Base-by-base conservation (phyloP, 2,329 filamentous ascomycete species). In the Xenosphaeropsis pyriputrescens region DNA sequence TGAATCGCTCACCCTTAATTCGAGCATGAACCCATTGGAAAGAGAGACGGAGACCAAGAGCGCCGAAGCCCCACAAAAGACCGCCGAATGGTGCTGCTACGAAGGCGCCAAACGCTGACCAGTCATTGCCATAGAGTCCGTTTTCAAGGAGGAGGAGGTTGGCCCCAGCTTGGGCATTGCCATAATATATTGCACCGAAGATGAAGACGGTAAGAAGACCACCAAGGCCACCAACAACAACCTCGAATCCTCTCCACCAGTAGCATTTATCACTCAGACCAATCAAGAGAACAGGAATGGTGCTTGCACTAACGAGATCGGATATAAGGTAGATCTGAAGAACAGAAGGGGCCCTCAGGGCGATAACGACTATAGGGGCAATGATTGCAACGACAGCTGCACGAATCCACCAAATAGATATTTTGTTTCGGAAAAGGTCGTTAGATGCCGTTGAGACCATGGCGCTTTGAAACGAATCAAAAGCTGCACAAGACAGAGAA, bases 361-460 rank as follows among this genome's bases (percentile, higher is more conserved):
- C 83, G 34, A 89, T 68, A 18, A 84, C 72, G 11, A 88, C 70
- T 37, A 78, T 72, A 2, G 84, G 84, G 43, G 86, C 61, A 51
- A 86, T 86, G 56, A 88, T 50, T 13, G 82, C 53, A 1, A 89
- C 72, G 18, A 91, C 82, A 31, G 65, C 65, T 14, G 52, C 66
- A 34, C 84, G 78, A 47, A 89, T 79, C 56, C 66, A 71, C 73
- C 81, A 83, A 45, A 88, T 72, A 50, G 76, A 78, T 39, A 91
- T 72, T 42, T 70, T 73, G 66, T 91, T 91, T 49, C 83, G 76
- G 68, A 89, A 89, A 12, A 91, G 59, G 53, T 91, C 84, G 61
- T 89, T 89, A 46, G 79, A 85, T 12, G 78, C 80, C 0, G 80
- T 82, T n/a, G 79, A 85, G 6, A 89, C 79, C 78, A 91, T 86